Base-by-base conservation (phyloP, 495 filamentous ascomycete species). In the Neurospora discreta region DNA sequence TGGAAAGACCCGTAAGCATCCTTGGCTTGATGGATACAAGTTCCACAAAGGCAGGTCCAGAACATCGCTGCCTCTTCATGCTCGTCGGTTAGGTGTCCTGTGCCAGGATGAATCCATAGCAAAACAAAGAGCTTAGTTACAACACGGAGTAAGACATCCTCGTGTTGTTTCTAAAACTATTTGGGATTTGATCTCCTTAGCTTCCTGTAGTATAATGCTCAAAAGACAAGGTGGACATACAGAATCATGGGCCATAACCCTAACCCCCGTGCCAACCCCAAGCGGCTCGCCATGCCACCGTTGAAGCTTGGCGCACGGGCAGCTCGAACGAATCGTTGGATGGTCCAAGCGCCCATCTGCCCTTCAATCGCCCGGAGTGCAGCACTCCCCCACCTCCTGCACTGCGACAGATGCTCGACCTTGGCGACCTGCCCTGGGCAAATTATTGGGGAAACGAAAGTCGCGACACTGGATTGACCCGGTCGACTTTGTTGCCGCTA, bases 391-490 rank as follows among this genome's bases (percentile, higher is more conserved):
- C 52, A 72, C 72, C 73, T 71, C 73, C 26, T 33, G 52, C 23
- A 36, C 40, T 60, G 42, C 38, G 38, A 70, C 39, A 52, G 39
- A 52, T 70, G 38, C 39, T 60, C 30, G 11, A 70, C 69, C 41
- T 52, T 71, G 30, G 52, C 20, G 65, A 40, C 18, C 9, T 71
- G 46, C 71, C 52, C 72, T 68, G 74, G 73, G 74, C 74, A 65
- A 65, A 65, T 65, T 33, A 65, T 65, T 65, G 52, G 52, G 52
- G 52, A 33, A 36, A 36, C 33, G 33, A 36, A 36, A 65, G 52
- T 65, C 52, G 52, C 52, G 52, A 65, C 52, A 33, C 52, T 65
- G 52, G 52, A 60, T 60, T 60, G 13, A 60, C 23, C 52, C 13
- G 52, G 52, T 60, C 26, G 52, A 65, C 52, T 16, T 60, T 60